Base-by-base conservation (phyloP, 768 basidiomycete genomes). In the Chalciporus pseudorubinellus region DNA sequence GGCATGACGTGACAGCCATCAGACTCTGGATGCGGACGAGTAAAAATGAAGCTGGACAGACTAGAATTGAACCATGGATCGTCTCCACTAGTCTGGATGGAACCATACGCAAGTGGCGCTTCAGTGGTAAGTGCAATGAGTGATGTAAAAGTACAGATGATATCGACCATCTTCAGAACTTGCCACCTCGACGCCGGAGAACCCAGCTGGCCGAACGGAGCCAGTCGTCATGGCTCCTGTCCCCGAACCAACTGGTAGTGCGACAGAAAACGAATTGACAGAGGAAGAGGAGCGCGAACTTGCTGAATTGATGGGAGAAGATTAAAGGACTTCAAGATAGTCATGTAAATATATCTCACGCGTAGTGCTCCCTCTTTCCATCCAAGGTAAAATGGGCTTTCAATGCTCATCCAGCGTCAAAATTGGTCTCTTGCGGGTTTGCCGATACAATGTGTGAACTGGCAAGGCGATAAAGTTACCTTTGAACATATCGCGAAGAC, bases 271-370 rank as follows among this genome's bases (percentile, higher is more conserved):
- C 26, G 65, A 74, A 47, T 63, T 95, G 68, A 88, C 93, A 10
- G 91, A 87, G 61, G 95, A 95, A 46, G 95, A 97, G 69, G 92
- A 94, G 61, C 77, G 82, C 19, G 93, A 97, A 67, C 74, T 98
- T 19, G 93, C 84, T 33, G 92, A 93, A 62, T 68, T 97, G 33
- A 79, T 88, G 79, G 75, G 66, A 53, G 68, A 62, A 28, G 62
- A 70, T 11, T 62, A 54, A 57, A 28, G 22, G 34, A 38, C 29
- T 31, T 22, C 26, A 31, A 31, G 41, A 40, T 28, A 40, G 13
- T 31, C 13, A 38, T 31, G 22, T 41, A 16, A 28, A 21, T 48
- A 21, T 45, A 21, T 49, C 50, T 46, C 63, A 44, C 21, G 43
- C 46, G 22, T 59, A 62, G 48, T 57, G 61, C 7, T 62, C 54